Evolutionary conservation across 2,329 filamentous ascomycete genomes (phyloP), one percentile per base, ranked within the genome.

Genomic region (Stenocarpella maydis): DNA sequence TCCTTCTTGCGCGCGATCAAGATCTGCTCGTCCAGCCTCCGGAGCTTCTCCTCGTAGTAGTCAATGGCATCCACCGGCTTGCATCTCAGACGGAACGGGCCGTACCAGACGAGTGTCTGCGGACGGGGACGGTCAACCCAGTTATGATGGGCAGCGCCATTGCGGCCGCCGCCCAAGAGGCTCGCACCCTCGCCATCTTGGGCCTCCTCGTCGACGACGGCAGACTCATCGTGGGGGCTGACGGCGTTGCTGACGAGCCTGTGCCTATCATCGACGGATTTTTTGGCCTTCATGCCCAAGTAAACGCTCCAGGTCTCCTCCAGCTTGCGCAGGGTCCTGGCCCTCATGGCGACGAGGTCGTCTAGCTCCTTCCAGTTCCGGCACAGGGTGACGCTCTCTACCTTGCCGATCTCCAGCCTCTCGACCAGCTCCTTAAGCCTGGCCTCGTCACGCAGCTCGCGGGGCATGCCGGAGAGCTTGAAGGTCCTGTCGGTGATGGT

Each of bases 401-500:
- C 96, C 71, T 92, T 92, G 17, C 96, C 97, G 74, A 99, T 95
- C 67, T 92, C 90, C 15, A 99, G 83, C 71, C 91, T 92, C 76
- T 99, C 95, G 31, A 99, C 90, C 67, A 98, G 91, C 3, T 92
- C 85, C 77, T 93, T 96, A 74, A 99, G 93, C 74, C 91, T 91
- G 12, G 90, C 87, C 78, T 98, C 95, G 0, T 92, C 92, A 69
- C 93, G 88, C 70, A 98, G 81, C 28, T 95, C 90, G 4, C 80
- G 77, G 0, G 97, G 96, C 26, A 99, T 95, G 0, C 95, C 95
- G 0, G 95, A 96, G 21, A 99, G 82, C 28, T 94, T 91, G 75
- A 99, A 95, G 0, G 96, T 99, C 39, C 95, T 90, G 80, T 99
- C 96, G 1, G 96, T 98, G 64, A 98, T 89, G n/a, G 95, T 98